Conservation (phyloP, 2,329 filamentous ascomycete genomes). For the Fusarium guadeloupense region DNA sequence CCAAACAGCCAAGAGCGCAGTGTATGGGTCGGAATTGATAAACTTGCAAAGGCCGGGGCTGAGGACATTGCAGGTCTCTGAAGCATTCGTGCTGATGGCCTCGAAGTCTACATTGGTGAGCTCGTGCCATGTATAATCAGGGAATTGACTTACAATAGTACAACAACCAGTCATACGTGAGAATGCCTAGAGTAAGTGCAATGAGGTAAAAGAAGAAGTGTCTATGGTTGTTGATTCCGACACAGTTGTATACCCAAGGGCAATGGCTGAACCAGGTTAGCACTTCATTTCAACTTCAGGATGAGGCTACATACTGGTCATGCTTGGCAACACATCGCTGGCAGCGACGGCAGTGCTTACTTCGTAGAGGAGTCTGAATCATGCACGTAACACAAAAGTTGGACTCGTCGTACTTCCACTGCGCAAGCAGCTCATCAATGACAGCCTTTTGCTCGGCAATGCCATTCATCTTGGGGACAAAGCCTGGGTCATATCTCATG, state of each 20-base stretch:
- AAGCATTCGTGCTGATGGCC: slow-evolving; percentile 62
- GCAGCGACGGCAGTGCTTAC: slow-evolving; percentile 95
- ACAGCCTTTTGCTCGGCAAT: slow-evolving; percentile 88
- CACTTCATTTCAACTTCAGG: neutral
- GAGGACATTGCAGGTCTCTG: slow-evolving; percentile 75
- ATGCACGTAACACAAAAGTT: slow-evolving; percentile 97
- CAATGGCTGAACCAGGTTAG: slow-evolving; percentile 74
- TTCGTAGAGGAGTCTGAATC: slow-evolving; percentile 89
- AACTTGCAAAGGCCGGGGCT: slow-evolving; percentile 78
- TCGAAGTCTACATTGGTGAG: slow-evolving; percentile 65
- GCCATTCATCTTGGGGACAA: slow-evolving; percentile 88
- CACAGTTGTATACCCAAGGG: slow-evolving; percentile 97
- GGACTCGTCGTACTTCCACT: slow-evolving; percentile 91
- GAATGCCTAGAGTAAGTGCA: slow-evolving; percentile 77
- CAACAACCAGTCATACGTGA: slow-evolving; percentile 75
- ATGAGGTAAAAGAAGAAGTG: slow-evolving; percentile 94
- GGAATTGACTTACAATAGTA: slow-evolving; percentile 70
- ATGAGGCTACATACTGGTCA: slow-evolving; percentile 77
- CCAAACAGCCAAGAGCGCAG: slow-evolving; percentile 83
- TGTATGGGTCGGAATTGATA: slow-evolving; percentile 84
- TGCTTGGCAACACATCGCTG: slow-evolving; percentile 94
- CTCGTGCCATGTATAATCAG: neutral
- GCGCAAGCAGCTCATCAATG: slow-evolving; percentile 84
- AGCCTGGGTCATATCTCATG: slow-evolving; percentile 91
- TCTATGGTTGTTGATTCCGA: slow-evolving; percentile 94